Evolutionary conservation across 2,329 filamentous ascomycete genomes (phyloP).

Genomic region (Colletotrichum sp.): DNA sequence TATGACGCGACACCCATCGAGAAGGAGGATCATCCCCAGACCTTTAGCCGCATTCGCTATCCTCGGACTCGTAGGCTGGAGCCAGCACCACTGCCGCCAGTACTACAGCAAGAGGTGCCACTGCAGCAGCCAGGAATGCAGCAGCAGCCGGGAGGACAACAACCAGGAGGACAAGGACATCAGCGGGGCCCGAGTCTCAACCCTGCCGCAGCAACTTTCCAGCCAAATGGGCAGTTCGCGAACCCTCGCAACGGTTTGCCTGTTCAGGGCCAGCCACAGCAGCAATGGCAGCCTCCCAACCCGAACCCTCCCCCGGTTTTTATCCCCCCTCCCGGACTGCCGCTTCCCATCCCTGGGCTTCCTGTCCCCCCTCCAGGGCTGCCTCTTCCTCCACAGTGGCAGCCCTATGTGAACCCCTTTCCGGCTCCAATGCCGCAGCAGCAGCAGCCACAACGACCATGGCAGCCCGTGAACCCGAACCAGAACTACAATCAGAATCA

Average conservation of each 20-base stretch:
- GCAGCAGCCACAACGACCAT: neutral
- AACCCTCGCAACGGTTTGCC: neutral
- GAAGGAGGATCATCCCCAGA: neutral
- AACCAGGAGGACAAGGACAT: neutral
- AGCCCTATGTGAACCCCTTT: neutral
- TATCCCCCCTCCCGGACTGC: neutral
- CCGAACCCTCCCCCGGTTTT: neutral
- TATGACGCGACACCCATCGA: neutral
- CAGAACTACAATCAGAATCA: neutral
- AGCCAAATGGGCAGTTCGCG: neutral
- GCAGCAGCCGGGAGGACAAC: neutral
- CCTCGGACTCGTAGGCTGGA: neutral
- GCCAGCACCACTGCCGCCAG: neutral
- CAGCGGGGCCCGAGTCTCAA: neutral
- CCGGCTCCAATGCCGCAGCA: neutral
- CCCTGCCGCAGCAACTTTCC: neutral
- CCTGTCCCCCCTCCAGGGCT: neutral
- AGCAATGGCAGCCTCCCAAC: neutral
- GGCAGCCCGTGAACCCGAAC: neutral
- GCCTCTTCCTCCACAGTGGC: neutral
- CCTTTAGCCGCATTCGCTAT: neutral
- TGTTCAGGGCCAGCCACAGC: neutral
- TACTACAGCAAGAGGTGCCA: neutral
- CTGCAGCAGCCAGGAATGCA: neutral
- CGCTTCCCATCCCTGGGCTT: neutral